Base-by-base conservation (phyloP, 2,329 filamentous ascomycete genomes). In the Magnaporthiopsis incrustans region DNA sequence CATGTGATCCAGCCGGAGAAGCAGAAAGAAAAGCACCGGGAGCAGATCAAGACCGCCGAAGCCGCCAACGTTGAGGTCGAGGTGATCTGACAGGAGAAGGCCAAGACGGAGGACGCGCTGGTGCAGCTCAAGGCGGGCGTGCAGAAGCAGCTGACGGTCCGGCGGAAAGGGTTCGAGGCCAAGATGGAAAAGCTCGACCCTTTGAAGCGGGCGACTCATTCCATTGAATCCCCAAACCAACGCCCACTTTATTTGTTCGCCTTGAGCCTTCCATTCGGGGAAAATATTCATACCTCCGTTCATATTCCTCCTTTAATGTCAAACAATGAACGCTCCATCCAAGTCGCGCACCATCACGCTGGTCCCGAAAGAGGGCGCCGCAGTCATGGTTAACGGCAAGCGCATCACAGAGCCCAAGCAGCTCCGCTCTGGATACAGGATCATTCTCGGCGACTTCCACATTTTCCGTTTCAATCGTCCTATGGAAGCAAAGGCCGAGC, bases 391-490 rank as follows among this genome's bases (percentile, higher is more conserved):
- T 63, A 99, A 99, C 71, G 95, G 95, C 65, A 85, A 94, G 68
- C 89, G 93, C 25, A 90, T 98, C 63, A 87, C 92, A 63, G 92
- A 93, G 71, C 88, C 93, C 1, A 92, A 89, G 68, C 85, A 92
- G 68, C 81, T 99, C 58, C 89, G 93, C 72, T 97, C 93, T 71
- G 95, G 95, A 7, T 97, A 93, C 74, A 89, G 95, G 67, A 90
- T 99, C 64, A 99, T 99, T 67, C 81, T 99, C 12, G 95, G 95
- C 57, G 95, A 99, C 75, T 99, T 99, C 70, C 95, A 99, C 75
- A 99, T 99, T 66, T 98, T 99, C 78, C 85, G 95, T 64, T 99
- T 99, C 80, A 99, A 98, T 71, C 93, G 99, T 73, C 95, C 95
- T 0, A 89, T 97, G 81, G 95, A 99, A 77, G 95, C 95, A 35